Percentiles rank a stretch among this genome's conserved stretches.
Conservation (phyloP, 352 stramenopile genomes). For the Thalassiosira hispida region DNA sequence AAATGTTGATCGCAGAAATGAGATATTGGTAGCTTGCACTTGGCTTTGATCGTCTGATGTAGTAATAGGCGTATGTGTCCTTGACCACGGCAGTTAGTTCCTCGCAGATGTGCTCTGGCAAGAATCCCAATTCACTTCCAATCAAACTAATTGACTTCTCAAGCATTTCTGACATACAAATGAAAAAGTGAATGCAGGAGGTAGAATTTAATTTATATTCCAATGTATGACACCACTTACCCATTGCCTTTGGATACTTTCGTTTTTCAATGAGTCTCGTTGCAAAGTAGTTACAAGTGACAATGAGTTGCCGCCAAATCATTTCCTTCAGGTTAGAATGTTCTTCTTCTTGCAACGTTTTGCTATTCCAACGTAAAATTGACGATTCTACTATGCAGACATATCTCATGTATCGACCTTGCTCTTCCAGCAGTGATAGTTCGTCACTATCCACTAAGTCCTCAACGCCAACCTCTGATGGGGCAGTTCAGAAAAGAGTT, state of each 20-base stretch:
- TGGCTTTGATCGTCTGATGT: constrained; percentile 88
- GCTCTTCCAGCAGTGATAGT: constrained; percentile 86
- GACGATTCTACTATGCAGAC: constrained; percentile 87
- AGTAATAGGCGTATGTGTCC: constrained; percentile 91
- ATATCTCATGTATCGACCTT: constrained; percentile 87
- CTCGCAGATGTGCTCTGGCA: constrained; percentile 35
- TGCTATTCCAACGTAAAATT: constrained; percentile 72
- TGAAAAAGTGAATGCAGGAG: too few species aligned
- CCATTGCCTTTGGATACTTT: constrained; percentile 85
- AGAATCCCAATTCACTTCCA: constrained; percentile 41
- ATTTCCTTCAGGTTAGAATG: constrained; percentile 72
- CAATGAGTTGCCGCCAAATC: constrained; percentile 90
- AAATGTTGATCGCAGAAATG: constrained; percentile 88
- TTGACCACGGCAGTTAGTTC: constrained; percentile 88
- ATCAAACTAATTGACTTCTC: constrained; percentile 79
- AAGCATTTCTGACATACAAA: constrained; percentile 78
- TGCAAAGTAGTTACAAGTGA: constrained; percentile 90
- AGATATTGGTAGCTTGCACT: constrained; percentile 89
- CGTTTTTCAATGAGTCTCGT: constrained; percentile 88
- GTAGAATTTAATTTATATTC: too few species aligned
- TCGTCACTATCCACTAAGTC: constrained; percentile 45
- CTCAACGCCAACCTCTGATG: not conserved
- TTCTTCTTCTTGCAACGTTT: constrained; percentile 52
- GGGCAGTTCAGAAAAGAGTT: not conserved
- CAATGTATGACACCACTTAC: not conserved